Conservation (phyloP, 495 filamentous ascomycete species). For the Daldinia childiae region DNA sequence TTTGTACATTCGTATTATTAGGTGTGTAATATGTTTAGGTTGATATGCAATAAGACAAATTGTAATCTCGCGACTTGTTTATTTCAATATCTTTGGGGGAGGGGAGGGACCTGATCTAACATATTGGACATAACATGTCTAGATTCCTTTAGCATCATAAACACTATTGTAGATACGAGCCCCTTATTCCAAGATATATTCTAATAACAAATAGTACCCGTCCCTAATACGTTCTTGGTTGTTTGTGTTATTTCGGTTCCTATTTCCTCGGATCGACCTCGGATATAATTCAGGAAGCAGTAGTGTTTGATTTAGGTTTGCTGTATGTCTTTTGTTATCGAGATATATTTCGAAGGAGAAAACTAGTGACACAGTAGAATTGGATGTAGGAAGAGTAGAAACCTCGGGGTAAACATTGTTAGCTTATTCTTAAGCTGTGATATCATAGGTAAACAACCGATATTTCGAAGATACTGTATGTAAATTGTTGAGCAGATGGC, state of each 20-base stretch:
- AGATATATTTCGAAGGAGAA: not conserved
- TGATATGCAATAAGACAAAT: too few species aligned
- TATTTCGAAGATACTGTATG: not conserved
- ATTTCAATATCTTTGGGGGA: too few species aligned
- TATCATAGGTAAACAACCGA: not conserved
- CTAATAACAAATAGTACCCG: too few species aligned
- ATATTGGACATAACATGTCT: too few species aligned
- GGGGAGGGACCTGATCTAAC: too few species aligned
- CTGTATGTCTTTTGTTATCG: too few species aligned
- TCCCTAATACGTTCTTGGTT: not conserved
- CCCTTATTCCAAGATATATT: too few species aligned
- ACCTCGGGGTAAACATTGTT: not conserved
- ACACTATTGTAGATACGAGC: too few species aligned
- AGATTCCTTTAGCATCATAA: too few species aligned
- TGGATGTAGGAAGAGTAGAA: not conserved
- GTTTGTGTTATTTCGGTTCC: not conserved
- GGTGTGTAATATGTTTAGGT: too few species aligned
- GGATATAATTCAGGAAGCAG: not conserved
- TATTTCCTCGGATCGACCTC: not conserved
- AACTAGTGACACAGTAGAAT: not conserved
- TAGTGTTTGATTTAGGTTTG: not conserved
- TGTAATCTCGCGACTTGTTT: too few species aligned
- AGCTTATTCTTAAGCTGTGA: not conserved
- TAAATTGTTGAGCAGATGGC: not conserved
- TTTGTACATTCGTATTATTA: too few species aligned